A percentile compares a stretch with the other conserved stretches of the same genome.
Conservation (phyloP, 192 early-diverging fungal genomes). For the Gamsiella multidivaricata region DNA sequence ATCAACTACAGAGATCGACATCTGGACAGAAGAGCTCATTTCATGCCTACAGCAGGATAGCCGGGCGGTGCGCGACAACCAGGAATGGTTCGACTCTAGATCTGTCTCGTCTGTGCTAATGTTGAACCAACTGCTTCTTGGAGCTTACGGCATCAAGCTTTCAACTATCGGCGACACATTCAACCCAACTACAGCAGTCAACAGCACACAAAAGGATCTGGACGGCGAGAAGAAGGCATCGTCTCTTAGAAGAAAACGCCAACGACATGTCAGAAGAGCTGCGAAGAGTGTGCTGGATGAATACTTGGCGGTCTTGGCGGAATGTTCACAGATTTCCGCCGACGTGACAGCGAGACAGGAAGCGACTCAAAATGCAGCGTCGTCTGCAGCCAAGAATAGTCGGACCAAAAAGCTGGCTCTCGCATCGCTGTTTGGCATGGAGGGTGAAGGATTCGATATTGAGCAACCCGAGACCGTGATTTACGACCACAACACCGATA, state of each 20-base stretch:
- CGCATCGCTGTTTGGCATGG: slow-evolving; percentile 18
- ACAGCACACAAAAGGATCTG: no score
- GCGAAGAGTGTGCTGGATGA: slow-evolving; percentile 37
- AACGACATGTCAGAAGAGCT: slow-evolving; percentile 24
- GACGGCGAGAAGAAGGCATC: no score
- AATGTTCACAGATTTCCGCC: slow-evolving; percentile 23
- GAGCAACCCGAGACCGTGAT: slow-evolving; percentile 5
- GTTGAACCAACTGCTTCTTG: slow-evolving; percentile 39
- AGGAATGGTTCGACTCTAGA: slow-evolving; percentile 33
- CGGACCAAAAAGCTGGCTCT: slow-evolving; percentile 8
- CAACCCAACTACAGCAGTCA: no score
- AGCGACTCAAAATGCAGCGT: not conserved
- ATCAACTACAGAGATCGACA: slow-evolving; percentile 21
- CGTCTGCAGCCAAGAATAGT: not conserved
- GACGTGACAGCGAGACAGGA: slow-evolving; percentile 15
- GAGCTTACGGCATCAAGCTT: slow-evolving; percentile 20
- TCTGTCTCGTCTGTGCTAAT: slow-evolving; percentile 26
- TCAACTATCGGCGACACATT: slow-evolving; percentile 1
- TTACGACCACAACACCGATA: slow-evolving; percentile 29
- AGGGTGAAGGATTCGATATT: slow-evolving; percentile 10
- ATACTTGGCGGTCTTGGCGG: slow-evolving; percentile 22
- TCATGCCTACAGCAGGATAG: slow-evolving; percentile 24
- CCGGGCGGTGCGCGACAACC: slow-evolving; percentile 19
- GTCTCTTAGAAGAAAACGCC: no score
- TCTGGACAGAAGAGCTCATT: slow-evolving; percentile 29